These are phyloP conservation scores for Ramularia collo-cygni DNA, from an alignment of 2,329 filamentous ascomycete genomes.

Conservation along the genomic window DNA sequence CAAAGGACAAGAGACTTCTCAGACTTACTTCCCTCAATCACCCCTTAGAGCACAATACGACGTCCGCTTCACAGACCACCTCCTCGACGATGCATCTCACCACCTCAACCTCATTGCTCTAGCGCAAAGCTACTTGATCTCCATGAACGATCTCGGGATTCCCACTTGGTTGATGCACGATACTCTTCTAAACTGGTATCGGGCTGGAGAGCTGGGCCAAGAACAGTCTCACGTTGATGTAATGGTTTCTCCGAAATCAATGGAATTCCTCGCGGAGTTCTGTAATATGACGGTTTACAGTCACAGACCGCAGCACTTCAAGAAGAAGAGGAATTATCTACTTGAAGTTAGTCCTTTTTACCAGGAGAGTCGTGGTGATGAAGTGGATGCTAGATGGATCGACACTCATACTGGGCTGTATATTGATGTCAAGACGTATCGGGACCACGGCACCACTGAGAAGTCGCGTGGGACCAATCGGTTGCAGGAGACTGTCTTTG, in stretches of 20 bases:
- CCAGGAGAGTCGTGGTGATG: constrained; percentile 45
- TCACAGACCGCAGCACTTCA: constrained; percentile 19
- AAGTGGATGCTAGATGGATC: constrained; percentile 57
- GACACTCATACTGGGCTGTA: constrained; percentile 53
- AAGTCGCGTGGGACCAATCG: constrained; percentile 44
- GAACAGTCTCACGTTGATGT: constrained; percentile 58
- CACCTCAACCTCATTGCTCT: too few species aligned
- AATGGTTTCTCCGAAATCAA: constrained; percentile 49
- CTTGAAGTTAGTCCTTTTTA: constrained; percentile 55
- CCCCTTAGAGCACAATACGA: too few species aligned
- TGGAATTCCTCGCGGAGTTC: constrained; percentile 50
- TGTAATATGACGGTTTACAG: constrained; percentile 55
- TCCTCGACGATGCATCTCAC: too few species aligned
- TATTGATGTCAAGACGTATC: constrained; percentile 55
- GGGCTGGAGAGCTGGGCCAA: constrained; percentile 54
- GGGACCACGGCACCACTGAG: constrained; percentile 38
- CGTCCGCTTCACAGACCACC: too few species aligned
- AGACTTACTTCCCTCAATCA: too few species aligned
- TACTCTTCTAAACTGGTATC: constrained; percentile 56
- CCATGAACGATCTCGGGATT: too few species aligned
- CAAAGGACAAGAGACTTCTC: too few species aligned
- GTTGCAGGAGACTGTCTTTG: constrained; percentile 48
- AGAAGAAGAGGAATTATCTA: constrained; percentile 38
- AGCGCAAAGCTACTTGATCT: too few species aligned
- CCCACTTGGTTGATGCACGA: constrained; percentile 58